These are phyloP conservation scores for Cardiospermum halicacabum DNA, from an alignment of 345 rosid species.

Conservation along the genomic window DNA sequence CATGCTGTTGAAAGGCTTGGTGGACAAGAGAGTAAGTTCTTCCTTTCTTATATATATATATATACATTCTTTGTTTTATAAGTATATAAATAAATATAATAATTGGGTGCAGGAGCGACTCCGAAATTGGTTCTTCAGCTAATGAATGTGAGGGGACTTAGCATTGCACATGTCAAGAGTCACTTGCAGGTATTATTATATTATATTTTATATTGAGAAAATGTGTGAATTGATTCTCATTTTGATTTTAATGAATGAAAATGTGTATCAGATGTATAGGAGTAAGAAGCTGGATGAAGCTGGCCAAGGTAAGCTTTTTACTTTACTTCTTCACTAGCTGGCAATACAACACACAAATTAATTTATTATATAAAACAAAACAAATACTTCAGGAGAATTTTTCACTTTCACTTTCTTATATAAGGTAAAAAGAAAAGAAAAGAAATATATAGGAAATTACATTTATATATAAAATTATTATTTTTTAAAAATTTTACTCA, in stretches of 20 bases:
- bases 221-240: not conserved
- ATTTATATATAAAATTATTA: too few species aligned
- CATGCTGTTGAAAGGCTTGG: constrained; percentile 81
- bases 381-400: too few species aligned
- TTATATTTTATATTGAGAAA: too few species aligned
- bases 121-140: constrained; percentile 83
- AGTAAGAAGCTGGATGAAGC: constrained; percentile 77
- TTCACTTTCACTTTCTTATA: too few species aligned
- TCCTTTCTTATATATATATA: not conserved
- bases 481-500: too few species aligned
- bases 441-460: too few species aligned
- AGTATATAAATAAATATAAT: too few species aligned
- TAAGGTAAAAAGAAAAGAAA: too few species aligned
- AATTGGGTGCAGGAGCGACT: constrained; percentile 60
- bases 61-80: too few species aligned
- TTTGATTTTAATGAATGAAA: not conserved
- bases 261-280: constrained; percentile 61
- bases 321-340: not conserved
- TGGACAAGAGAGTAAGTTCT: constrained; percentile 75
- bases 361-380: too few species aligned
- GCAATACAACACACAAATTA: not conserved
- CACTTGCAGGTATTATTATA: constrained; percentile 61
- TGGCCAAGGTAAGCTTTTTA: constrained; percentile 58
- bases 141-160: constrained; percentile 80
- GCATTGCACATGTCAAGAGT: constrained; percentile 94